Conservation (phyloP, 345 rosid species). For the Eucalyptus polybractea region DNA sequence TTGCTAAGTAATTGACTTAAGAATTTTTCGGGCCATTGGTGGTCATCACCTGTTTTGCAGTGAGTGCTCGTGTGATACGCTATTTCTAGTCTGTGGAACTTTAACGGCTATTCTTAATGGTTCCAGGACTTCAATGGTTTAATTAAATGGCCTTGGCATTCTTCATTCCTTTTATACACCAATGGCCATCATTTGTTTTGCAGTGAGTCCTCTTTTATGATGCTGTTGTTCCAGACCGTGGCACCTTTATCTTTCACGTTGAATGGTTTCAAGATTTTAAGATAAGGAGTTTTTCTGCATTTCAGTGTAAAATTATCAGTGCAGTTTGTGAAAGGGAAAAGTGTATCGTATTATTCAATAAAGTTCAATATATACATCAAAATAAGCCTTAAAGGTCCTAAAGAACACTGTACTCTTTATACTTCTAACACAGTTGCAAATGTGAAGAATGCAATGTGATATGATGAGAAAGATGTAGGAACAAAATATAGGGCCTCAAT, state of each 20-base stretch:
- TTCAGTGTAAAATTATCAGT: background rate
- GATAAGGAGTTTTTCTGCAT: background rate
- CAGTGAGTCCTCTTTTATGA: background rate
- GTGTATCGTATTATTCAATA: no score
- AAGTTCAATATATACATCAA: no score
- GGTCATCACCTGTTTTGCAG: background rate
- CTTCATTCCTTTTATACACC: background rate
- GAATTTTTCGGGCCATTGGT: background rate
- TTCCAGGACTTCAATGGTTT: background rate
- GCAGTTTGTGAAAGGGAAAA: background rate
- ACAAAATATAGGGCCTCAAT: background rate
- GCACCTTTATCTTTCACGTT: background rate
- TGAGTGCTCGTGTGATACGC: background rate
- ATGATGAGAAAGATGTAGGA: background rate
- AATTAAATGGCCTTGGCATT: background rate
- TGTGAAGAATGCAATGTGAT: background rate
- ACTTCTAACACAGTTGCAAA: background rate
- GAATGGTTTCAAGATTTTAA: background rate
- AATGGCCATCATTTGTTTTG: background rate
- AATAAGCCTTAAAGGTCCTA: no score
- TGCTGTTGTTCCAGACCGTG: background rate
- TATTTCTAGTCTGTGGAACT: background rate
- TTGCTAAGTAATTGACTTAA: background rate
- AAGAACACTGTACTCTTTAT: no score
- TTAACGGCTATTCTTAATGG: background rate